Base-by-base conservation (phyloP, 495 filamentous ascomycete genomes). In the Trichoderma virens region DNA sequence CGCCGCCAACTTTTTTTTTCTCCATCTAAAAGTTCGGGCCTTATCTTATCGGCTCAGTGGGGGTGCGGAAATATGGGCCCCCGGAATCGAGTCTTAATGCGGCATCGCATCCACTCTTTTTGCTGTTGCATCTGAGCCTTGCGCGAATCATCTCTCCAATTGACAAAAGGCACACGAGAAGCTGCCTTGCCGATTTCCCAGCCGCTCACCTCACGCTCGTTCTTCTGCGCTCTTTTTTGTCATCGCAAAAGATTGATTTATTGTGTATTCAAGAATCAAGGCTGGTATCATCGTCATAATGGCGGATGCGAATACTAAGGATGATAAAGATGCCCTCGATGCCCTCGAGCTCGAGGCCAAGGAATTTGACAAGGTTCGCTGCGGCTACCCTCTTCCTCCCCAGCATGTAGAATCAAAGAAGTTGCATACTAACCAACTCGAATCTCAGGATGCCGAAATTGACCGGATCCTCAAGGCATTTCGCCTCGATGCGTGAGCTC, bases 381-480 rank as follows among this genome's bases (percentile, higher is more conserved):
- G 2, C 64, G 34, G 56, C 35, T 23, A 20, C 25, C 59, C 34
- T 2, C 2, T 7, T 35, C 34, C 6, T 35, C 34, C 13, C 13
- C 34, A 7, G 34, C 34, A 13, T 13, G 34, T 13, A 2, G 6
- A 35, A 38, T 11, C 25, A 30, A 14, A 38, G 61, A 31, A 28
- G 35, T 18, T 23, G 20, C 47, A 64, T 67, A 59, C 66, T 63
- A 27, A 62, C 64, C 63, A 67, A 66, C 64, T 51, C 43, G 47
- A 66, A 62, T 43, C 8, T 28, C 66, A 97, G 90, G 94, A 98
- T 83, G 89, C 91, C 65, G 93, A 98, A 76, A 97, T 98, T 72
- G 90, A 92, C 71, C 90, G 93, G 59, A 97, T 98, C 70, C 80
- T 95, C 67, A 88, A 89, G 71, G 90, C 92, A 60, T 98, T 97